Percentiles rank a stretch among this genome's conserved stretches.
phyloP scores from a whole-genome alignment of 805 yeast species.

The Candida golubevii region DNA sequence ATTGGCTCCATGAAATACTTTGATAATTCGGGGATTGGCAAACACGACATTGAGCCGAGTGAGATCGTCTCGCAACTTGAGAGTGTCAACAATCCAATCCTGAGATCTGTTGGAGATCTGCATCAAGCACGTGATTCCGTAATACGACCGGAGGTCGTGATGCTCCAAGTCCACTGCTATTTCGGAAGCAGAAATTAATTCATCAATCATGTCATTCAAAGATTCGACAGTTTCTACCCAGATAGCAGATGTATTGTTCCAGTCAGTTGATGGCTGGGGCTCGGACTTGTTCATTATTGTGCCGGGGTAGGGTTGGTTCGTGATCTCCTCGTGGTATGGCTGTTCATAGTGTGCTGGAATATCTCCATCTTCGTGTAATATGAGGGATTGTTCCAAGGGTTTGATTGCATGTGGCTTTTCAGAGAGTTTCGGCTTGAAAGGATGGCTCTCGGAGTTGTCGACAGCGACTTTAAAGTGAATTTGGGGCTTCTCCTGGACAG shows the following conservation, averaged over 20 bases:
- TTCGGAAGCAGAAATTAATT: conserved; percentile 48
- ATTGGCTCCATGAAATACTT: conserved; percentile 93
- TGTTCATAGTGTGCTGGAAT: conserved; percentile 45
- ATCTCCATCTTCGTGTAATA: conserved; percentile 1
- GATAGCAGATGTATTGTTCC: conserved; percentile 59
- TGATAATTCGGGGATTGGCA: conserved; percentile 74
- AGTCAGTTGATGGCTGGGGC: conserved; percentile 53
- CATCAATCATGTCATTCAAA: conserved; percentile 51
- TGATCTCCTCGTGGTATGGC: conserved; percentile 78
- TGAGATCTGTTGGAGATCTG: conserved; percentile 79
- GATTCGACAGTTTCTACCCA: conserved; percentile 66
- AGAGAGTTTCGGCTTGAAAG: conserved; percentile 72
- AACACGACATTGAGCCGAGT: conserved; percentile 65
- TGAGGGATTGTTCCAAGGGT: conserved; percentile 50
- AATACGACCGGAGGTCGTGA: conserved; percentile 86
- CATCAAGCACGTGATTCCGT: conserved; percentile 89
- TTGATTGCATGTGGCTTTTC: conserved; percentile 67
- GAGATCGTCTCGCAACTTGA: conserved; percentile 71
- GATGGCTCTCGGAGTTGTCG: conserved; percentile 64
- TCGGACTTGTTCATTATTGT: conserved; percentile 36
- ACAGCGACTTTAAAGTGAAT: conserved; percentile 49
- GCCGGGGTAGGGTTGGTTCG: conserved; percentile 62
- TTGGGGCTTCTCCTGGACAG: conserved; percentile 58
- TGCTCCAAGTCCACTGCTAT: conserved; percentile 95
- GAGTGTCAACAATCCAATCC: conserved; percentile 86